Conservation (phyloP, 164 flowering plant species). For the Paratinospora sagittata region DNA sequence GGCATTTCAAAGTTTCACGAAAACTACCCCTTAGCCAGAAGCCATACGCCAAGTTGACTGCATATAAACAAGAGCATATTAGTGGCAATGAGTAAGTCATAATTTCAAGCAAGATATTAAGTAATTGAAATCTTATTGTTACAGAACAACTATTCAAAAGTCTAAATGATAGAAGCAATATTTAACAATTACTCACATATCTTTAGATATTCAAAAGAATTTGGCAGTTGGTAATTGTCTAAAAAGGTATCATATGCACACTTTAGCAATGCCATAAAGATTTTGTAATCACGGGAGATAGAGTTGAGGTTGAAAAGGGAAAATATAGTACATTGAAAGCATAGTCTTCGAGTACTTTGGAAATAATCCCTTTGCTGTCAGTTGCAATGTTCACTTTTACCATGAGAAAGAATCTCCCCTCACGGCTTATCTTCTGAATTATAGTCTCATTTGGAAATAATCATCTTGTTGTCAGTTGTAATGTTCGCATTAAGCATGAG, state of each 20-base stretch:
- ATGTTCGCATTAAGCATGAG: too few relatives aligned
- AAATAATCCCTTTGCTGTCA: too few relatives aligned
- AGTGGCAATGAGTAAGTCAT: not conserved
- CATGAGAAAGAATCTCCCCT: not conserved
- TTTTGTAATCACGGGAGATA: too few relatives aligned
- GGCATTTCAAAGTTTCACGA: slow-evolving; percentile 51
- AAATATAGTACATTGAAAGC: too few relatives aligned
- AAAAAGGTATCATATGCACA: not conserved
- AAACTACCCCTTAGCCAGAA: slow-evolving; percentile 58
- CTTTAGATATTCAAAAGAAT: not conserved
- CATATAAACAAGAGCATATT: slow-evolving; percentile 23
- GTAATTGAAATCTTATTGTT: not conserved
- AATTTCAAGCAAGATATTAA: not conserved
- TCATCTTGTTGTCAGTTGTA: too few relatives aligned
- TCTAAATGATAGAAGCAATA: not conserved
- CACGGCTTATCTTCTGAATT: not conserved
- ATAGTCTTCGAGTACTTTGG: too few relatives aligned
- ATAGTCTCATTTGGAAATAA: too few relatives aligned
- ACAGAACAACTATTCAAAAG: not conserved
- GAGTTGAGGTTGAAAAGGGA: too few relatives aligned
- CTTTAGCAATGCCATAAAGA: not conserved
- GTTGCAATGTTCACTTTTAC: not conserved
- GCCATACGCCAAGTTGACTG: slow-evolving; percentile 87
- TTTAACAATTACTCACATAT: not conserved
- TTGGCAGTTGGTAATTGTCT: not conserved